Percentiles rank a stretch among this genome's conserved stretches.
Conservation (phyloP, 352 stramenopile genomes). For the Detonula confervacea region DNA sequence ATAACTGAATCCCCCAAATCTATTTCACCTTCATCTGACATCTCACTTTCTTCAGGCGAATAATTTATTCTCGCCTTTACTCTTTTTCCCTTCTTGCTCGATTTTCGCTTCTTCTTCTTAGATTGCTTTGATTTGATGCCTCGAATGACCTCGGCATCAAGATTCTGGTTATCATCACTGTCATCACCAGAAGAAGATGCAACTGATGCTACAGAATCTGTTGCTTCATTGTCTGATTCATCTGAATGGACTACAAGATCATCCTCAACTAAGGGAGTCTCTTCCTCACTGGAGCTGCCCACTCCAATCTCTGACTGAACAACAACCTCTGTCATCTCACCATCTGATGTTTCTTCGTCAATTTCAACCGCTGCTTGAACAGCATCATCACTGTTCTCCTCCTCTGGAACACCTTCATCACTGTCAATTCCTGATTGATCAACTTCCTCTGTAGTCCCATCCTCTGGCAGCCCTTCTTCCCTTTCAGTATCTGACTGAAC, state of each 20-base stretch:
- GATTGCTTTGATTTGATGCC: conserved; percentile 11
- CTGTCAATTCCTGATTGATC: conserved; percentile 10
- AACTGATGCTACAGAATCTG: neutral
- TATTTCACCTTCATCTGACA: neutral
- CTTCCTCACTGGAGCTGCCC: neutral
- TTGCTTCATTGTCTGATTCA: conserved; percentile 10
- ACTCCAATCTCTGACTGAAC: too few species aligned
- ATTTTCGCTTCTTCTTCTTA: conserved; percentile 32
- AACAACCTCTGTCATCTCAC: neutral
- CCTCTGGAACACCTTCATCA: neutral
- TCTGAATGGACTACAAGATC: conserved; percentile 5
- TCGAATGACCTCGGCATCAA: neutral
- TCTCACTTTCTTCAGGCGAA: conserved; percentile 7
- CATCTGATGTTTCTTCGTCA: too few species aligned
- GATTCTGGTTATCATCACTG: neutral
- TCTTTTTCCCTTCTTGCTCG: conserved; percentile 19
- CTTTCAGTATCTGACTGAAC: too few species aligned
- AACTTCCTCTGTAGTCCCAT: conserved; percentile 5
- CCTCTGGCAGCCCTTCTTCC: neutral
- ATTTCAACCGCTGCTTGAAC: too few species aligned
- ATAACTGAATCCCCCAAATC: conserved; percentile 7
- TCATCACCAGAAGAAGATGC: conserved; percentile 1
- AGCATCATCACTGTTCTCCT: too few species aligned
- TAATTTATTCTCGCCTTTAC: conserved; percentile 4
- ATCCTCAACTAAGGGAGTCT: neutral